Percentiles rank a stretch among this genome's conserved stretches.
Evolutionary conservation across 2,329 filamentous ascomycete genomes (phyloP).

Genomic region (Stagonosporopsis chrysanthemi): DNA sequence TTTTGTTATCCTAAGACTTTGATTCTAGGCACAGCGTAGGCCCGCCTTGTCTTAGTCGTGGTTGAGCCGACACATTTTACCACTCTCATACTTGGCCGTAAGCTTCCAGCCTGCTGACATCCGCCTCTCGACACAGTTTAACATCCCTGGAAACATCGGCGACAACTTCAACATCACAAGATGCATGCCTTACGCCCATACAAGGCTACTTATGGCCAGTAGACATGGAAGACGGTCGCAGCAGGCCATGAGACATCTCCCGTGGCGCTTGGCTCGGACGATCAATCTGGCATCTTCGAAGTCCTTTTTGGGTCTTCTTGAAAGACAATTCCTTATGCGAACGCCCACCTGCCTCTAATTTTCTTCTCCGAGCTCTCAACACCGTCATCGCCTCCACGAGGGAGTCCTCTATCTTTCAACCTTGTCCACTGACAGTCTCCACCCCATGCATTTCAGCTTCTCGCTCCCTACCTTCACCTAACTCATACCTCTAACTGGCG

Average conservation of each 20-base stretch:
- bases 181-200: background rate
- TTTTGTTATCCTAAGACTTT: background rate
- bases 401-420: background rate
- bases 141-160: background rate
- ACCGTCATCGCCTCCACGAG: slow-evolving; percentile 1
- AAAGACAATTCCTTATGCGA: slow-evolving; percentile 10
- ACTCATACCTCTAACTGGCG: background rate
- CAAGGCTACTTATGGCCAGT: background rate
- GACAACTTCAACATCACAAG: slow-evolving; percentile 7
- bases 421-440: slow-evolving; percentile 1
- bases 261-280: slow-evolving; percentile 3
- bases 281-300: background rate
- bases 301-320: slow-evolving; percentile 2
- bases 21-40: background rate
- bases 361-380: background rate
- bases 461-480: background rate
- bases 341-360: background rate
- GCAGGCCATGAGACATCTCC: slow-evolving; percentile 1
- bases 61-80: background rate
- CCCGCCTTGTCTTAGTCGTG: background rate
- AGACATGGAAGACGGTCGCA: background rate
- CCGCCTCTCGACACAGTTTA: background rate
- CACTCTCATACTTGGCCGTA: background rate
- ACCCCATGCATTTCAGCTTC: background rate
- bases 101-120: slow-evolving; percentile 10